A percentile compares a stretch with the other conserved stretches of the same genome.
Evolutionary conservation across 768 basidiomycete species (phyloP).

Genomic region (Amanita thiersii): DNA sequence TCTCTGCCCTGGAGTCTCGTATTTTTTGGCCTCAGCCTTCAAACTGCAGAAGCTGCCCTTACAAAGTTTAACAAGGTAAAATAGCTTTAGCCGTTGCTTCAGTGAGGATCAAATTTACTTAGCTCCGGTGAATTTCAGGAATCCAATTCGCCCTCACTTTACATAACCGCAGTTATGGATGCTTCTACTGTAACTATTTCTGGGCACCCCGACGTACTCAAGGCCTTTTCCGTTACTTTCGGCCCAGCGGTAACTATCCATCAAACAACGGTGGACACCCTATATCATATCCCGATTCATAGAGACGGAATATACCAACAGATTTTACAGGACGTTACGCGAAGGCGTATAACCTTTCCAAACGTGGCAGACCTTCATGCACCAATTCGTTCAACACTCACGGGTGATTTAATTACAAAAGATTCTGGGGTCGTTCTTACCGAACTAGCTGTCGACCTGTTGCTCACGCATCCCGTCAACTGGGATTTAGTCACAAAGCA

Average conservation of each 20-base stretch:
- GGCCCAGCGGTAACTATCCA: conserved; percentile 27
- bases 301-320: conserved; percentile 23
- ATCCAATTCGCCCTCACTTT: conserved; percentile 19
- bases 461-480: conserved; percentile 42
- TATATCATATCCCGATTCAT: conserved; percentile 42
- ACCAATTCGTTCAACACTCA: conserved; percentile 38
- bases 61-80: conserved; percentile 17
- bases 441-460: conserved; percentile 36
- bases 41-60: conserved; percentile 15
- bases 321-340: conserved; percentile 35
- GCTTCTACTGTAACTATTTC: conserved; percentile 45
- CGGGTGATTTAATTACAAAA: conserved; percentile 27
- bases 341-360: conserved; percentile 43
- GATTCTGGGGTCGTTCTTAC: conserved; percentile 24
- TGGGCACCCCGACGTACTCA: conserved; percentile 44
- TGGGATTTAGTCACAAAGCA: conserved; percentile 38
- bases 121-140: conserved; percentile 2
- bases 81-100: background rate
- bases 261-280: conserved; percentile 36
- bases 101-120: background rate
- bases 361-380: conserved; percentile 34
- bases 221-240: conserved; percentile 30
- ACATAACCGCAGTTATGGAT: conserved; percentile 44
- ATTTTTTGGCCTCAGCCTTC: conserved; percentile 21
- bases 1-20: conserved; percentile 39